phyloP scores from a whole-genome alignment of 768 basidiomycete species.

The Tricholoma sp. region DNA sequence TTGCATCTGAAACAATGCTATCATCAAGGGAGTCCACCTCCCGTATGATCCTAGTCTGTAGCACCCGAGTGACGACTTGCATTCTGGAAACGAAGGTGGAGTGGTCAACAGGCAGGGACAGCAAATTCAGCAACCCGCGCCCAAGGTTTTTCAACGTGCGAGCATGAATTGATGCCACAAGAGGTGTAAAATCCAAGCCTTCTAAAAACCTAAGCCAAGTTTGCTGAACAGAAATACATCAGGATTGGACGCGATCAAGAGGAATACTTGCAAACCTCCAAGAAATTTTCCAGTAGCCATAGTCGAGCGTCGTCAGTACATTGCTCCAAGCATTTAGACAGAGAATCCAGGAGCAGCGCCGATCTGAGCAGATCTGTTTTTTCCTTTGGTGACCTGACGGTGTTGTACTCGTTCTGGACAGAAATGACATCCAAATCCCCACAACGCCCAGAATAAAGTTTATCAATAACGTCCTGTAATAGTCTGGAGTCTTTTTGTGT shows the following conservation, averaged over 20 bases:
- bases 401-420: conserved; percentile 49
- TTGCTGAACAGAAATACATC: conserved; percentile 27
- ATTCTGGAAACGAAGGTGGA: conserved; percentile 17
- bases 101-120: conserved; percentile 16
- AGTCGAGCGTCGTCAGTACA: conserved; percentile 37
- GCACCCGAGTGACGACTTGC: conserved; percentile 27
- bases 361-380: conserved; percentile 27
- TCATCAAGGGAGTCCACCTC: conserved; percentile 38
- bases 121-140: conserved; percentile 14
- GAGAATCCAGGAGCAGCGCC: conserved; percentile 38
- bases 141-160: conserved; percentile 40
- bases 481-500: conserved; percentile 28
- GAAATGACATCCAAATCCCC: conserved; percentile 42
- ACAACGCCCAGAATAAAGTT: conserved; percentile 41
- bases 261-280: conserved; percentile 38
- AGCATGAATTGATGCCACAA: conserved; percentile 41
- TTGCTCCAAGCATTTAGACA: conserved; percentile 49
- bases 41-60: conserved; percentile 45
- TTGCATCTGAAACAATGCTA: conserved; percentile 26
- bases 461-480: conserved; percentile 37
- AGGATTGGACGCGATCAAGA: not conserved
- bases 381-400: conserved; percentile 31
- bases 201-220: conserved; percentile 42
- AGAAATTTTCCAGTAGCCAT: conserved; percentile 43
- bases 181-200: conserved; percentile 31